phyloP scores from a whole-genome alignment of 2,329 filamentous ascomycete species.

The Hymenoscyphus fraxineus region DNA sequence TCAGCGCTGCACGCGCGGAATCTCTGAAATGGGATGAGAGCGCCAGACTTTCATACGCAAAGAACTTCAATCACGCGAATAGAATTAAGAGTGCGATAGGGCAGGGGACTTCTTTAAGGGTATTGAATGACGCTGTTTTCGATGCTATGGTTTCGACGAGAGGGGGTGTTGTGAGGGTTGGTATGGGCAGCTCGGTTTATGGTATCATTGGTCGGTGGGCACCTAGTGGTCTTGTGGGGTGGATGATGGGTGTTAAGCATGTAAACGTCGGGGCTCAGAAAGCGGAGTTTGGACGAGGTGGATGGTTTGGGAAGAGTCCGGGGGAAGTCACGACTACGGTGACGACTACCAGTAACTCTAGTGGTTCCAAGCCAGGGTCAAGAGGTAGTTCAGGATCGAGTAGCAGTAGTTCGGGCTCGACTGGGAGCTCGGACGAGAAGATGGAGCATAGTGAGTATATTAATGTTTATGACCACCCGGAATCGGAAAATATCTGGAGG shows the following conservation, averaged over 20 bases:
- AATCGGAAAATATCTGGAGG: conserved; percentile 8
- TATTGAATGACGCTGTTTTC: conserved; percentile 83
- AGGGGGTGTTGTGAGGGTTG: conserved; percentile 68
- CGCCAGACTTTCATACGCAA: conserved; percentile 57
- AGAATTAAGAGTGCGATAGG: conserved; percentile 45
- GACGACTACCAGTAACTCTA: conserved; percentile 5
- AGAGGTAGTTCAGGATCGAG: not conserved
- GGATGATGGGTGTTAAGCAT: conserved; percentile 82
- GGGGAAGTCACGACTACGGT: not conserved
- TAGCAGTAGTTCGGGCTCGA: not conserved
- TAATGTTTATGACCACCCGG: conserved; percentile 21
- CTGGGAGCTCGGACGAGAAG: not conserved
- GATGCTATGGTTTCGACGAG: conserved; percentile 69
- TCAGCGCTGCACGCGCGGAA: conserved; percentile 48
- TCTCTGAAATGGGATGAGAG: conserved; percentile 62
- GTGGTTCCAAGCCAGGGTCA: conserved; percentile 19
- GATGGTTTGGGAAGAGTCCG: conserved; percentile 13
- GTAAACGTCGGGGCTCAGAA: conserved; percentile 35
- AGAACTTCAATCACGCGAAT: conserved; percentile 58
- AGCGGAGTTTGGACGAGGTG: conserved; percentile 17
- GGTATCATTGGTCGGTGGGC: conserved; percentile 79
- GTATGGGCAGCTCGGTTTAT: conserved; percentile 79
- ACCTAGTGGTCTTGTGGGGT: conserved; percentile 73
- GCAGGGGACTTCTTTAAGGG: conserved; percentile 60
- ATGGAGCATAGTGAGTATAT: conserved; percentile 30